These are phyloP conservation scores for Phytophthora pinifolia DNA, from an alignment of 352 stramenopile species.

Conservation along the genomic window DNA sequence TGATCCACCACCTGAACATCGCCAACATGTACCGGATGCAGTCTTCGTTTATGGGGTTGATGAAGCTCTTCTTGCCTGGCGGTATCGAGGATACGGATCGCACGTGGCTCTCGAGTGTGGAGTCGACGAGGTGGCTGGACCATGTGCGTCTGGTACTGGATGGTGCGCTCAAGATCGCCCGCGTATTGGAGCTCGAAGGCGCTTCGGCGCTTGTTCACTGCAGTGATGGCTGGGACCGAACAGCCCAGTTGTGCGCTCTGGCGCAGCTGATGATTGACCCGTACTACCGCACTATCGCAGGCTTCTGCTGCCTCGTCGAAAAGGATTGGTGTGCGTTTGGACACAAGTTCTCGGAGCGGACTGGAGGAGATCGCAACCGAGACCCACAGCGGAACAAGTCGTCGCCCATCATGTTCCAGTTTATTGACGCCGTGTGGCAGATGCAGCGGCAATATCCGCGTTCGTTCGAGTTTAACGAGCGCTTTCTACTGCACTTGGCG, in stretches of 20 bases:
- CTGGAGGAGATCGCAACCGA: conserved; percentile 68
- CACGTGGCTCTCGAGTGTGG: conserved; percentile 66
- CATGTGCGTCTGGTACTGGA: conserved; percentile 84
- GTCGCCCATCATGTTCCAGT: conserved; percentile 87
- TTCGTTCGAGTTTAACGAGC: conserved; percentile 88
- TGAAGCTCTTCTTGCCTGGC: conserved; percentile 71
- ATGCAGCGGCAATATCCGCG: conserved; percentile 78
- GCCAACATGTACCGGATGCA: conserved; percentile 94
- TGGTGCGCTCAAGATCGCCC: conserved; percentile 82
- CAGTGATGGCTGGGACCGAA: conserved; percentile 89
- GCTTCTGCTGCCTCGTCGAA: conserved; percentile 78
- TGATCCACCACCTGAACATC: conserved; percentile 88
- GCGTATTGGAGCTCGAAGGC: conserved; percentile 82
- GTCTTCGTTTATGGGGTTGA: conserved; percentile 64
- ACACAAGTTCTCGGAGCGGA: conserved; percentile 79
- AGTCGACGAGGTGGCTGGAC: conserved; percentile 83
- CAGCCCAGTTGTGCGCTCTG: conserved; percentile 70
- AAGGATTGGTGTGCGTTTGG: conserved; percentile 89
- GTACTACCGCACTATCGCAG: conserved; percentile 84
- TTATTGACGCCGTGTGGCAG: conserved; percentile 85
- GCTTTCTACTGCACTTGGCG: conserved; percentile 77
- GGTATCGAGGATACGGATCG: conserved; percentile 68
- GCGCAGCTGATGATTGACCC: conserved; percentile 90
- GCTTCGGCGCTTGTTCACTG: conserved; percentile 85
- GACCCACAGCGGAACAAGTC: conserved; percentile 76